A percentile compares a stretch with the other conserved stretches of the same genome.
These are phyloP conservation scores for Digitaria exilis DNA, from an alignment of 202 grass and related monocot genomes.

Conservation along the genomic window DNA sequence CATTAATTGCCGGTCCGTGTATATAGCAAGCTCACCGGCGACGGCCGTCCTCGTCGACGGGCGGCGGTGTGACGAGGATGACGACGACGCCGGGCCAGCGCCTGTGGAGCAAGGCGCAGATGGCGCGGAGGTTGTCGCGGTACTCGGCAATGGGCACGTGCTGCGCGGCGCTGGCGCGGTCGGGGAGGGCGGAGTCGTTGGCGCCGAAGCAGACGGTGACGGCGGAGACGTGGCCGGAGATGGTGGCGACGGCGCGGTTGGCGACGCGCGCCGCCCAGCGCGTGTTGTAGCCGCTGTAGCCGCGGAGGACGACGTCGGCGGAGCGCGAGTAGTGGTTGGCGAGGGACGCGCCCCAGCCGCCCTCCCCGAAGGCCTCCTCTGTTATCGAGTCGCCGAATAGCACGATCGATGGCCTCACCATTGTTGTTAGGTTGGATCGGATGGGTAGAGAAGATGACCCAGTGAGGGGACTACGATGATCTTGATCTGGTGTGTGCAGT, in stretches of 20 bases:
- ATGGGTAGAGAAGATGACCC: too few relatives aligned
- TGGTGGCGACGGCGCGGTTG: constrained; percentile 16
- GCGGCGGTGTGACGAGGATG: constrained; percentile 69
- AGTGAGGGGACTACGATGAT: too few relatives aligned
- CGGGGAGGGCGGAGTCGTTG: constrained; percentile 64
- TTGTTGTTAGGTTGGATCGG: background rate
- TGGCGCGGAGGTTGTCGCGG: constrained; percentile 56
- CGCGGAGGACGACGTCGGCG: constrained; percentile 72
- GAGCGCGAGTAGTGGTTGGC: constrained; percentile 71
- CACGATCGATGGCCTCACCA: constrained; percentile 62
- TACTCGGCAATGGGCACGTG: constrained; percentile 66
- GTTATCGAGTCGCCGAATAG: constrained; percentile 79
- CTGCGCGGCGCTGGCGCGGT: constrained; percentile 43
- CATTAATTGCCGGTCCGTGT: too few relatives aligned
- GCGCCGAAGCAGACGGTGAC: constrained; percentile 70
- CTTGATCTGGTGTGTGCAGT: too few relatives aligned
- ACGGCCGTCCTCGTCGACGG: constrained; percentile 60
- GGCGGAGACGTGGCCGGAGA: background rate
- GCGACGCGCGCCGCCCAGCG: constrained; percentile 55
- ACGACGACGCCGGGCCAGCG: constrained; percentile 48
- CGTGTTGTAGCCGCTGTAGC: constrained; percentile 85
- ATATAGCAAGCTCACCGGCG: constrained; percentile 41
- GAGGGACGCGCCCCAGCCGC: constrained; percentile 62
- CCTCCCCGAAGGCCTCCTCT: constrained; percentile 71
- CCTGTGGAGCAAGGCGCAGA: constrained; percentile 45